Percentiles rank a stretch among this genome's conserved stretches.
Conservation (phyloP, 2,329 filamentous ascomycete species). For the Metarhizium robertsii region DNA sequence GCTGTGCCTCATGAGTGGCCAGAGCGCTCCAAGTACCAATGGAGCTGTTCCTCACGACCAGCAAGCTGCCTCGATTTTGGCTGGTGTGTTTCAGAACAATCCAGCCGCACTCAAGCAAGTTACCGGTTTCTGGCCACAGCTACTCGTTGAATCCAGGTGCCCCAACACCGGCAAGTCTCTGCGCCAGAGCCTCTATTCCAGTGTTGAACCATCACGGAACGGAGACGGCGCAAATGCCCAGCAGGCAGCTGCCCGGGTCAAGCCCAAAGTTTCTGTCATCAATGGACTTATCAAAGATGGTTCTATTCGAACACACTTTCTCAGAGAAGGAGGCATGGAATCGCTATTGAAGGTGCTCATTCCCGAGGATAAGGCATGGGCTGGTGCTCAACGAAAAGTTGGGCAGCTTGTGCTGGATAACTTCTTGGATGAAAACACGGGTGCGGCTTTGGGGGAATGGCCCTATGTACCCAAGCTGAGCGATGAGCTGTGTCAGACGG, state of each 20-base stretch:
- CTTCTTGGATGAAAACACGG: conserved; percentile 58
- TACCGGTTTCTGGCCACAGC: conserved; percentile 34
- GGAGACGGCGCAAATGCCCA: conserved; percentile 14
- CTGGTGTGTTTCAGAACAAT: conserved; percentile 55
- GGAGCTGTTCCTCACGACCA: conserved; percentile 31
- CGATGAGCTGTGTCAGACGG: conserved; percentile 26
- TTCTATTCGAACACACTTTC: conserved; percentile 43
- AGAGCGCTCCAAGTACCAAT: conserved; percentile 14
- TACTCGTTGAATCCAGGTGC: conserved; percentile 33
- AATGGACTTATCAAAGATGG: conserved; percentile 47
- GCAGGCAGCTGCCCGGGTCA: conserved; percentile 18
- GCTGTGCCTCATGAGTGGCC: conserved; percentile 41
- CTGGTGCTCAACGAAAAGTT: conserved; percentile 41
- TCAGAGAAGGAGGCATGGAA: conserved; percentile 43
- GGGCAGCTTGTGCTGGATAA: conserved; percentile 53
- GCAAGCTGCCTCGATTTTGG: conserved; percentile 47
- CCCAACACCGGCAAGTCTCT: conserved; percentile 18
- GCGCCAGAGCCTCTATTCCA: conserved; percentile 30
- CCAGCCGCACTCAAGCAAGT: conserved; percentile 47
- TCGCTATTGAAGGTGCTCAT: conserved; percentile 44
- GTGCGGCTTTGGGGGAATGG: conserved; percentile 48
- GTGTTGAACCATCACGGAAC: conserved; percentile 24
- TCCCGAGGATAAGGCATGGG: conserved; percentile 37
- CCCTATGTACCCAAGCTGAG: conserved; percentile 28
- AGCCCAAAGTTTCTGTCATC: conserved; percentile 39